Evolutionary conservation across 2,329 filamentous ascomycete species (phyloP), one percentile per base, ranked within the genome.

Genomic region (Phialemonium atrogriseum): DNA sequence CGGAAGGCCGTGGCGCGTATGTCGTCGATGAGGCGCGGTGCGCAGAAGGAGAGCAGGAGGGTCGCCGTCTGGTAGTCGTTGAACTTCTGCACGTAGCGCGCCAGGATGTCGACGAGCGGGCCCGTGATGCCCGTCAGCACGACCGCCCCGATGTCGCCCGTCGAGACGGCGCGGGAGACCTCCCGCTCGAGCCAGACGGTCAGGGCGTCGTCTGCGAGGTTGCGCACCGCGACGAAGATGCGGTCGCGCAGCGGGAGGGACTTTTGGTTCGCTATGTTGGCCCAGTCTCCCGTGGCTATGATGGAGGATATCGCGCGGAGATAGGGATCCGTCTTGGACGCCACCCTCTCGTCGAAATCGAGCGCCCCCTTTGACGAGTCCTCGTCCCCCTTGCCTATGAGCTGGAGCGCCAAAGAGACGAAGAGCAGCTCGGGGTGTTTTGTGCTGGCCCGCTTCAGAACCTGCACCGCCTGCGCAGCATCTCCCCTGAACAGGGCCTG

Each of bases 51-150:
- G 35, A 84, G 72, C 37, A 85, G 72, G 2, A 91, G 65, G 0
- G 83, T 80, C 2, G 84, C 81, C 2, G 84, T 87, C 57, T 93
- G 85, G 15, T 84, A 68, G 52, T 89, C 84, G 48, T 77, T 70
- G 51, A 81, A 86, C 43, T 80, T 81, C 44, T 79, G 69, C 27
- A 91, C 70, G 54, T 87, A 86, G 30, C 75, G 73, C 38, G 83
- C 80, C 37, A 89, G 73, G 12, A 91, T 73, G 49, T 87, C 80
- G 36, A 88, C 77, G 31, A 80, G 67, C 32, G 66, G 64, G 42
- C 85, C 80, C 3, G 77, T 78, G 37, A 93, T 78, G 22, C 85
- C 85, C 0, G 83, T 84, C 10, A 93, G 68, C 3, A 87, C 72
- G 24, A 91, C 73, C 19, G 79, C 84, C 54, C 87, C 81, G 30